phyloP scores from a whole-genome alignment of 2,329 filamentous ascomycete species.

The Diaporthe sp. region DNA sequence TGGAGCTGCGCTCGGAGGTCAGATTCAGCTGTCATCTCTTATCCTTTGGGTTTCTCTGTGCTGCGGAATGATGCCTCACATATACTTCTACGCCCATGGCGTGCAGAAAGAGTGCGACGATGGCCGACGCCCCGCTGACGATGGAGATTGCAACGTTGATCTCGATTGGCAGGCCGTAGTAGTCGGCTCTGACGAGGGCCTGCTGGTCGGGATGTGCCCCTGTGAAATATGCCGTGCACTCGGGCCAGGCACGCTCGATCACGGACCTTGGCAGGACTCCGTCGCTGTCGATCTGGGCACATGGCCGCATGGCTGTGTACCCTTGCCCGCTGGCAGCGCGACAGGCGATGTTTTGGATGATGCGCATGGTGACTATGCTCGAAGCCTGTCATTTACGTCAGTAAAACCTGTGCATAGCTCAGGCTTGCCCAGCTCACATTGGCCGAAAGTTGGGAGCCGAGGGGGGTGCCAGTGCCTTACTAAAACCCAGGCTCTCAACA shows the following conservation, averaged over 20 bases:
- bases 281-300: slow-evolving; percentile 61
- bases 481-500: slow-evolving; percentile 69
- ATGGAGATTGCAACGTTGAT: slow-evolving; percentile 59
- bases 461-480: slow-evolving; percentile 44
- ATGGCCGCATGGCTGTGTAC: slow-evolving; percentile 53
- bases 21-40: neutral
- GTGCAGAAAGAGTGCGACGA: slow-evolving; percentile 67
- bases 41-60: neutral
- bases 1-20: slow-evolving; percentile 54
- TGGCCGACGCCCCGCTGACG: slow-evolving; percentile 65
- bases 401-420: neutral
- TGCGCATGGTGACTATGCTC: slow-evolving; percentile 64
- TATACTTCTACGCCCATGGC: slow-evolving; percentile 63
- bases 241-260: slow-evolving; percentile 56
- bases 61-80: slow-evolving; percentile 51
- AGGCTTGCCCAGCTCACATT: neutral
- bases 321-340: slow-evolving; percentile 52
- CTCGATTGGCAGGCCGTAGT: slow-evolving; percentile 48
- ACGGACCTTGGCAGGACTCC: slow-evolving; percentile 49
- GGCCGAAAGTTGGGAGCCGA: neutral
- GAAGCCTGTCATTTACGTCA: slow-evolving; percentile 52
- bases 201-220: slow-evolving; percentile 46
- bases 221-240: slow-evolving; percentile 57
- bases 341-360: slow-evolving; percentile 61
- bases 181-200: slow-evolving; percentile 51